Percentiles rank a stretch among this genome's conserved stretches.
Conservation (phyloP, 2,329 filamentous ascomycete genomes). For the Venturia effusa region DNA sequence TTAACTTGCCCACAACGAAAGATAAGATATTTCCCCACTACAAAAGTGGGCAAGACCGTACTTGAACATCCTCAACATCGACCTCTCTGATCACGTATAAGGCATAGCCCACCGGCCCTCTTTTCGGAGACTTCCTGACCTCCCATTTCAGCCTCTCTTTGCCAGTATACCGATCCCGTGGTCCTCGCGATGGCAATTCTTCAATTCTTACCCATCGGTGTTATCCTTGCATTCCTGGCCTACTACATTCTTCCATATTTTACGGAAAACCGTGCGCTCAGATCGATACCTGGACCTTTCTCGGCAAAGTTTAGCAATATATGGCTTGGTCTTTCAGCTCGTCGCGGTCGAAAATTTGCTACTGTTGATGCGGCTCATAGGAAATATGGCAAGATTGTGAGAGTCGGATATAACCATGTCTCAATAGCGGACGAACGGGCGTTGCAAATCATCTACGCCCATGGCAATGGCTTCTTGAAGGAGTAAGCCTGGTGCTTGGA, state of each 20-base stretch:
- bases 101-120: not conserved
- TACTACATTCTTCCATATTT: conserved; percentile 52
- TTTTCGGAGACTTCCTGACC: not conserved
- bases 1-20: not conserved
- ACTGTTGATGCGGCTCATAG: conserved; percentile 61
- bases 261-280: conserved; percentile 41
- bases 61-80: not conserved
- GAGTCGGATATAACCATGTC: conserved; percentile 76
- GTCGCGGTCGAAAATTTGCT: conserved; percentile 46
- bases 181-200: not conserved
- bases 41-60: not conserved
- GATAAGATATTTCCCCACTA: not conserved
- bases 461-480: conserved; percentile 40
- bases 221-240: conserved; percentile 20
- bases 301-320: conserved; percentile 61
- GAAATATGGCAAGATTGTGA: conserved; percentile 66
- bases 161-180: not conserved
- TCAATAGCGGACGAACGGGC: conserved; percentile 69
- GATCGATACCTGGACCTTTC: conserved; percentile 49
- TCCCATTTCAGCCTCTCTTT: not conserved
- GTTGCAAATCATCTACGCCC: conserved; percentile 64
- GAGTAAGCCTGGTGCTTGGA: conserved; percentile 19
- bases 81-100: not conserved
- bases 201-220: not conserved
- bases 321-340: conserved; percentile 58